Conservation (phyloP, 495 filamentous ascomycete species). For the Lentithecium fluviatile region DNA sequence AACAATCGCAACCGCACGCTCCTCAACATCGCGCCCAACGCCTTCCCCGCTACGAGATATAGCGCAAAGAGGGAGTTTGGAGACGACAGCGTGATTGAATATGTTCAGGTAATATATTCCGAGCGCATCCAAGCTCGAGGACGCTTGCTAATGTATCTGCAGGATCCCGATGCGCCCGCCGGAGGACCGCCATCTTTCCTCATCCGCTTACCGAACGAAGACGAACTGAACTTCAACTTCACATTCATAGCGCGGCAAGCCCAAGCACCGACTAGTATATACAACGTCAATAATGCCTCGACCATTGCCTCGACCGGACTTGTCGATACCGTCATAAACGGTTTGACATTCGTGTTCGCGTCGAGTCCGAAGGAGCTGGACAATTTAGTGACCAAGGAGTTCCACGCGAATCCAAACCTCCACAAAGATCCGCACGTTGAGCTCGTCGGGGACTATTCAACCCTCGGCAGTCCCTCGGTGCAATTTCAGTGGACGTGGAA, state of each 20-base stretch:
- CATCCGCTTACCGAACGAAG: slow-evolving; percentile 82
- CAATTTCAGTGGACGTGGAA: slow-evolving; percentile 95
- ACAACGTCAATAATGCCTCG: slow-evolving; percentile 51
- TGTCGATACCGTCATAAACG: slow-evolving; percentile 75
- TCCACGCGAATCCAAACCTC: slow-evolving; percentile 93
- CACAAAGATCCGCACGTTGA: slow-evolving; percentile 97
- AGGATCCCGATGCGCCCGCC: slow-evolving; percentile 71
- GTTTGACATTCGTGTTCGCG: slow-evolving; percentile 88
- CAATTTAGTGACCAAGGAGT: slow-evolving; percentile 89
- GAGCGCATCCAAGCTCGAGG: not conserved
- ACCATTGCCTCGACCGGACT: slow-evolving; percentile 49
- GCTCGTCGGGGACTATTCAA: slow-evolving; percentile 83
- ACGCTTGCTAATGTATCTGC: slow-evolving; percentile 2
- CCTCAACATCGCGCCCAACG: slow-evolving; percentile 78
- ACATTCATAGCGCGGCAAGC: slow-evolving; percentile 81
- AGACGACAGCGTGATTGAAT: slow-evolving; percentile 79
- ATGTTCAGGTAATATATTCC: slow-evolving; percentile 74
- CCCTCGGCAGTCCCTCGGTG: slow-evolving; percentile 74
- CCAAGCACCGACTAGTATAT: slow-evolving; percentile 44
- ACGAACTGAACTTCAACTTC: slow-evolving; percentile 88
- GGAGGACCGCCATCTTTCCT: slow-evolving; percentile 69
- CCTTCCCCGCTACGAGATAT: slow-evolving; percentile 81
- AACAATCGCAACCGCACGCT: slow-evolving; percentile 72
- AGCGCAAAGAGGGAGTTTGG: slow-evolving; percentile 69
- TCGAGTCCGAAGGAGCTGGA: slow-evolving; percentile 83